Conservation (phyloP, 805 yeast species). For the Trichomonascus vanleenenianus region DNA sequence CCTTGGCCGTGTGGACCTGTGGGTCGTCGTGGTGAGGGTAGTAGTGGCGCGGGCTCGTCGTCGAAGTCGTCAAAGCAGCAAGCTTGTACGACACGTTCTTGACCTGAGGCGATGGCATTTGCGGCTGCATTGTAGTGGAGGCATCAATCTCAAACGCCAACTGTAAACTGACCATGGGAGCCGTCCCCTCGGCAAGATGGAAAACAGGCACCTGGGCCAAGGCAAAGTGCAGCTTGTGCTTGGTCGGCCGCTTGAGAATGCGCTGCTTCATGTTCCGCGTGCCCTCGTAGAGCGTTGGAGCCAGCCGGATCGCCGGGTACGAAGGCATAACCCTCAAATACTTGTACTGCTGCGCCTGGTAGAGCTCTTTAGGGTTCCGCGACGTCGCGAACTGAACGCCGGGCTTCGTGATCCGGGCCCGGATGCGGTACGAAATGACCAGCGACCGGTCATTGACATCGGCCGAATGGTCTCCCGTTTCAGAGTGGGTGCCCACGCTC, state of each 20-base stretch:
- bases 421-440: constrained; percentile 2
- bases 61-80: constrained; percentile 7
- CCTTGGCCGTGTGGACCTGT: constrained; percentile 5
- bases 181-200: neutral
- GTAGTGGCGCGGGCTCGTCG: constrained; percentile 1
- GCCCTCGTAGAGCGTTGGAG: neutral
- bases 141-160: neutral
- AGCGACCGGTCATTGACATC: neutral
- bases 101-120: constrained; percentile 8
- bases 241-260: neutral
- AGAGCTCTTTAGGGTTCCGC: neutral
- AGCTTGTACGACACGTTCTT: constrained; percentile 2
- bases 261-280: neutral
- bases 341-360: neutral
- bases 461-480: neutral
- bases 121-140: neutral
- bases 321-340: neutral
- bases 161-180: neutral
- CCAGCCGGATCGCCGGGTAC: constrained; percentile 2
- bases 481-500: constrained; percentile 1
- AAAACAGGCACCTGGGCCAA: neutral
- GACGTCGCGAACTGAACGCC: neutral
- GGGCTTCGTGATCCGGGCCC: constrained; percentile 3
- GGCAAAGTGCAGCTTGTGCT: neutral
- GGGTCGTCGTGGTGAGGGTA: constrained; percentile 3